phyloP scores from a whole-genome alignment of 768 basidiomycete species.

The Calocera viscosa region DNA sequence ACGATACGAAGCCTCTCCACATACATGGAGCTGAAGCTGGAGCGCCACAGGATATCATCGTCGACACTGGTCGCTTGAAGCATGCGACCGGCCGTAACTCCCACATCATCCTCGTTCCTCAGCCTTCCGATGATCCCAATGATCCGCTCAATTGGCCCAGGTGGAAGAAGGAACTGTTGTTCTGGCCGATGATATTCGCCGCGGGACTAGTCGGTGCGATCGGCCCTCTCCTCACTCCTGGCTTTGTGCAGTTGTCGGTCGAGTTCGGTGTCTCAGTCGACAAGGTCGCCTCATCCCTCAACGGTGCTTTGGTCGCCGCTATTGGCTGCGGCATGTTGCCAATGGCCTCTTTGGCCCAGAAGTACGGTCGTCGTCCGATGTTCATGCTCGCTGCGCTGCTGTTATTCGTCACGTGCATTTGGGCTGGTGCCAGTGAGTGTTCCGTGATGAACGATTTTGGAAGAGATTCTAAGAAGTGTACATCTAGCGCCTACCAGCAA shows the following conservation, averaged over 20 bases:
- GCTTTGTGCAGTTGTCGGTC: conserved; percentile 32
- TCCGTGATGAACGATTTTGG: neutral
- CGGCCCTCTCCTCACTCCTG: conserved; percentile 23
- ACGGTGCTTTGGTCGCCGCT: conserved; percentile 24
- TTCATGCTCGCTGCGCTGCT: conserved; percentile 19
- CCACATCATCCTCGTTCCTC: conserved; percentile 33
- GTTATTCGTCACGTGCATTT: neutral
- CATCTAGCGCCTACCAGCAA: neutral
- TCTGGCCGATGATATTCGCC: conserved; percentile 24
- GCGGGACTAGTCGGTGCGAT: conserved; percentile 14
- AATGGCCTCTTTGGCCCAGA: conserved; percentile 30
- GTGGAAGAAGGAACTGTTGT: conserved; percentile 21
- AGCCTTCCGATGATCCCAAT: conserved; percentile 24
- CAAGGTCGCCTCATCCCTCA: conserved; percentile 34
- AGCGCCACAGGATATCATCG: neutral
- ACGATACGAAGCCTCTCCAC: conserved; percentile 17
- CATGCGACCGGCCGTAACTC: conserved; percentile 18
- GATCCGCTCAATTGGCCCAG: conserved; percentile 23
- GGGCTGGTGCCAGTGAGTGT: neutral
- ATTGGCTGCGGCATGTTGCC: conserved; percentile 10
- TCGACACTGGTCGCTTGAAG: conserved; percentile 16
- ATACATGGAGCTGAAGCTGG: conserved; percentile 3
- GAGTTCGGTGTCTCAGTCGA: conserved; percentile 35
- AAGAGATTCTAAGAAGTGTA: too few relatives aligned
- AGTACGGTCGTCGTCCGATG: conserved; percentile 37